phyloP scores from a whole-genome alignment of 164 flowering plant genomes.

The Cinnamomum micranthum region DNA sequence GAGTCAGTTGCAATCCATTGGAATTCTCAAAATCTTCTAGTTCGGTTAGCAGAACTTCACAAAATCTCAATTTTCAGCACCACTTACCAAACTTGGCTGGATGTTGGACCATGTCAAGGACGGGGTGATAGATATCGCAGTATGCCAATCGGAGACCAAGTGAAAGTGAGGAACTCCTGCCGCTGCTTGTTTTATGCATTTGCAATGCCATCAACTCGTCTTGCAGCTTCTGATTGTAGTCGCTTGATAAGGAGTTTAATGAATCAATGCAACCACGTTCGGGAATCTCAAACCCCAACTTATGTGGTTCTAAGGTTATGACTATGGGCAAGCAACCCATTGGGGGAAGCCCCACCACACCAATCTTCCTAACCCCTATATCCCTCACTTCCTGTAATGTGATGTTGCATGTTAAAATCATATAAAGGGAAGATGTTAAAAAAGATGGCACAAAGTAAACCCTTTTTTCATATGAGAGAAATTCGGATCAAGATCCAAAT shows the following conservation, averaged over 20 bases:
- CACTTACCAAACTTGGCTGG: conserved; percentile 36
- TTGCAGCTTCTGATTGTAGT: conserved; percentile 44
- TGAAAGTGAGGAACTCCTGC: conserved; percentile 8
- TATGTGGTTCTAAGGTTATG: conserved; percentile 33
- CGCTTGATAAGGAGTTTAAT: conserved; percentile 21
- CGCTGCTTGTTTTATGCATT: conserved; percentile 4
- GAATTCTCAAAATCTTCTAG: too few relatives aligned
- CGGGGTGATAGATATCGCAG: conserved; percentile 27
- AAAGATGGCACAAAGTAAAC: too few relatives aligned
- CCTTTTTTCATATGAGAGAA: too few relatives aligned
- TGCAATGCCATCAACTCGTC: conserved; percentile 25
- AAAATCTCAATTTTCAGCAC: too few relatives aligned
- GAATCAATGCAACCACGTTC: conserved; percentile 26
- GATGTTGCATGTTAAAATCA: too few relatives aligned
- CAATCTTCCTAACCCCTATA: conserved; percentile 45
- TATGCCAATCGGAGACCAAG: conserved; percentile 3
- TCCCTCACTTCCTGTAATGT: conserved; percentile 36
- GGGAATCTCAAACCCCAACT: neutral
- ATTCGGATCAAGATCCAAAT: too few relatives aligned
- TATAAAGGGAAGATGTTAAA: too few relatives aligned
- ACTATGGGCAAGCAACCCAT: conserved; percentile 68
- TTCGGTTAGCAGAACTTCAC: too few relatives aligned
- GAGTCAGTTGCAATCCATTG: too few relatives aligned
- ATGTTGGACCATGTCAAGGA: conserved; percentile 30
- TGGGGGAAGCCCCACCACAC: conserved; percentile 50